Evolutionary conservation across 164 flowering plant genomes (phyloP), one percentile per base, ranked within the genome.

Genomic region (Liriodendron chinense): DNA sequence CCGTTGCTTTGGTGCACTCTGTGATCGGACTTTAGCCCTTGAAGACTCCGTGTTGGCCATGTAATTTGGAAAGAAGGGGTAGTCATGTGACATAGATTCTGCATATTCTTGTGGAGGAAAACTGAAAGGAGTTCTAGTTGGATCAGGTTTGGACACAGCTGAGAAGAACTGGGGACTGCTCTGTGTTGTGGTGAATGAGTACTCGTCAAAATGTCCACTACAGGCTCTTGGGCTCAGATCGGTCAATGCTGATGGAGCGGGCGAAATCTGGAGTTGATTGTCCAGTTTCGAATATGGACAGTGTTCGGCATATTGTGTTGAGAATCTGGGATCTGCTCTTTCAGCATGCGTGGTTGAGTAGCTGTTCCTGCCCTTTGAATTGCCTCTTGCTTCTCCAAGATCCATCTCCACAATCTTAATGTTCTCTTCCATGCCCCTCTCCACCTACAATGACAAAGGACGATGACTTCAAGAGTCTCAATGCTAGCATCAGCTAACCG

Each of bases 41-140:
- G 95, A 96, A 7, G 99, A 96, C 77, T 94, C 82, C 1, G 99
- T 96, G 74, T 96, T 92, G 16, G 98, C 97, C 99, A 96, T 96
- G 81, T 96, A 96, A 75, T 83, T 89, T n/a, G 99, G 99, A 78
- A 74, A 90, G 72, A 88, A 84, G 8, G 91, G 81, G 76, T 87
- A 84, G 34, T 95, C 94, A 64, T 87, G 82, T 47, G 87, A 84
- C 67, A 87, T 18, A 2, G 93, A 82, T 43, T 90, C 94, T 70
- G 90, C 89, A 66, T 87, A 89, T 47, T 90, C 94, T 20, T 90
- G 84, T 61, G 82, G 75, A 0, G 88, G 90, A 70, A 83, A 84
- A 0, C 87, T 74, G 24, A 86, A 89, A 34, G 92, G 87, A 8
- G 76, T 70, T 72, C 70, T 77, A 64, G 86, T 62, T 66, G 84